Evolutionary conservation across 306 rosid species (phyloP), one percentile per base, ranked within the genome.

Genomic region (Begonia fuchsioides): DNA sequence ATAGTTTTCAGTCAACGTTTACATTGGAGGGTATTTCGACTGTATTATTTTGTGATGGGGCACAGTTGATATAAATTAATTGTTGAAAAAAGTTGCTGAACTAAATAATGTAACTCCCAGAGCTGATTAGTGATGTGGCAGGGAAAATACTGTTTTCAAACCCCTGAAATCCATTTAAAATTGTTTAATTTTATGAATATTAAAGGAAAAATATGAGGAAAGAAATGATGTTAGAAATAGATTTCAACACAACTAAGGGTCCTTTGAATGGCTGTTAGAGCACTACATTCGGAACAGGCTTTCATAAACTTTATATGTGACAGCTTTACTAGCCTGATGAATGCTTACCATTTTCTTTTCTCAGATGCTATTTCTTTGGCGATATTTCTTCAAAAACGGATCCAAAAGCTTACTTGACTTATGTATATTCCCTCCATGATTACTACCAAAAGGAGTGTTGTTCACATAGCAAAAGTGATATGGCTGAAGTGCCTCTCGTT

Each of bases 291-390:
- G 45, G 12, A 10, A 10, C 14, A 41, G 45, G 45, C 45, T n/a
- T 3, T 41, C 45, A n/a, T 10, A 41, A 41, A 41, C 45, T 41
- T 41, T 11, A 3, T 41, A 10, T n/a, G 3, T 41, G 8, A 4
- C 35, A 26, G 45, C n/a, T 10, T 10, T 41, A 41, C 14, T 41
- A 2, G 45, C 45, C 45, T 41, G 14, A 41, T 10, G 45, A 9
- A 47, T 16, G 51, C 51, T 13, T 10, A 32, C 32, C 1, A 44
- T 66, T 58, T 43, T 55, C 17, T 15, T 48, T 53, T 57, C 38
- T 32, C 74, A 90, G 97, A 64, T 66, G 80, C 65, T 74, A 78
- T 74, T 90, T 76, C 84, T 90, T 84, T 51, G 97, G 97, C 13
- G 97, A 90, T 15, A 50, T 69, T 65, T 81, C 95, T 43, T 81